phyloP scores from a whole-genome alignment of 371 early-diverging fungal genomes.

The Syncephalastrum monosporum region DNA sequence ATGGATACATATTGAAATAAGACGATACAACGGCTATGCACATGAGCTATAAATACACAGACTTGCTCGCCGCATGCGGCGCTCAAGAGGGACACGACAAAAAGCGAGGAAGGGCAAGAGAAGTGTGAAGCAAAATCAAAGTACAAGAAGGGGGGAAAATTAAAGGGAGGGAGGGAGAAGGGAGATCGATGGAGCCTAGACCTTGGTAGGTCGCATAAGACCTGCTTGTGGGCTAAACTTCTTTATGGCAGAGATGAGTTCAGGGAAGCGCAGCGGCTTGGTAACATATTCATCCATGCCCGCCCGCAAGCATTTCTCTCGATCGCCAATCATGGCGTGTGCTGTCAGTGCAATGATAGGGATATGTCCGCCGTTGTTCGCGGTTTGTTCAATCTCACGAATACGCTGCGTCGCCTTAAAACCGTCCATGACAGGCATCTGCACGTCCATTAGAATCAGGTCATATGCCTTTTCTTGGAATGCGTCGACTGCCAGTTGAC shows the following conservation, averaged over 20 bases:
- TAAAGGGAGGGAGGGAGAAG: not conserved
- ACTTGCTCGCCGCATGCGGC: no score
- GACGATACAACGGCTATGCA: no score
- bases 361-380: conserved; percentile 50
- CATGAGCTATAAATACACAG: no score
- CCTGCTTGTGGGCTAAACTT: conserved; percentile 29
- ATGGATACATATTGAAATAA: no score
- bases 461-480: conserved; percentile 60
- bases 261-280: conserved; percentile 54
- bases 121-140: no score
- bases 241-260: conserved; percentile 57
- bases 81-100: no score
- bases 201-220: no score
- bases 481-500: conserved; percentile 69
- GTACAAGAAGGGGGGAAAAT: not conserved
- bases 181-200: not conserved
- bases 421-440: conserved; percentile 78
- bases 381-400: conserved; percentile 54
- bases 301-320: conserved; percentile 66
- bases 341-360: conserved; percentile 79
- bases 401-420: conserved; percentile 71
- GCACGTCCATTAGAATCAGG: conserved; percentile 78
- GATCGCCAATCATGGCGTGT: conserved; percentile 74
- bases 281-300: conserved; percentile 78
- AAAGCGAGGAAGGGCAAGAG: no score